Evolutionary conservation across 2,329 filamentous ascomycete genomes (phyloP).

Genomic region (Monilinia polystroma): DNA sequence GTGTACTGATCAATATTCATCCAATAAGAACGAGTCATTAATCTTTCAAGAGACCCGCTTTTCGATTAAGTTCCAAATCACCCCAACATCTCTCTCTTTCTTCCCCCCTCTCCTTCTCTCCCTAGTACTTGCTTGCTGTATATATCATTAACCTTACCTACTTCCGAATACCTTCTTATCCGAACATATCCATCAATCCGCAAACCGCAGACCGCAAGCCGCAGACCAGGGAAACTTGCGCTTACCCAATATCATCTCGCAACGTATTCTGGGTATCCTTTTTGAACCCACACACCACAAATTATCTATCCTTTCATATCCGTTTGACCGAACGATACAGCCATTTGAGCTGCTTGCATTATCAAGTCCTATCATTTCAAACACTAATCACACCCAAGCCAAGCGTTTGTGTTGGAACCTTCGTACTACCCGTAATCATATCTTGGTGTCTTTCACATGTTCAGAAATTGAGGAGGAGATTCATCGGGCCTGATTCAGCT

Average conservation of each 20-base stretch:
- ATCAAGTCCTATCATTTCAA: background rate
- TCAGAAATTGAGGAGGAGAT: background rate
- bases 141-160: too few relatives aligned
- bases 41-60: background rate
- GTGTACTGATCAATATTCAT: background rate
- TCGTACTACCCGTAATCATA: background rate
- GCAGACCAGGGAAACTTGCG: background rate
- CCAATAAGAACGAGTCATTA: background rate
- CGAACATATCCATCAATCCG: constrained; percentile 10
- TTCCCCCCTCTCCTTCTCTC: background rate
- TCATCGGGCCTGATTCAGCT: constrained; percentile 1
- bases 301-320: constrained; percentile 3
- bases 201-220: too few relatives aligned
- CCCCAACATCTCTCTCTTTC: background rate
- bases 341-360: constrained; percentile 1
- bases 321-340: constrained; percentile 19
- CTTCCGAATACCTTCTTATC: background rate
- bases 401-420: background rate
- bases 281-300: background rate
- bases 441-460: constrained; percentile 15
- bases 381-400: background rate
- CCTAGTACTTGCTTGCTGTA: too few relatives aligned
- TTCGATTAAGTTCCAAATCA: background rate
- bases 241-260: constrained; percentile 4
- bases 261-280: background rate